phyloP scores from a whole-genome alignment of 2,329 filamentous ascomycete genomes.

The Parastagonospora nodorum region DNA sequence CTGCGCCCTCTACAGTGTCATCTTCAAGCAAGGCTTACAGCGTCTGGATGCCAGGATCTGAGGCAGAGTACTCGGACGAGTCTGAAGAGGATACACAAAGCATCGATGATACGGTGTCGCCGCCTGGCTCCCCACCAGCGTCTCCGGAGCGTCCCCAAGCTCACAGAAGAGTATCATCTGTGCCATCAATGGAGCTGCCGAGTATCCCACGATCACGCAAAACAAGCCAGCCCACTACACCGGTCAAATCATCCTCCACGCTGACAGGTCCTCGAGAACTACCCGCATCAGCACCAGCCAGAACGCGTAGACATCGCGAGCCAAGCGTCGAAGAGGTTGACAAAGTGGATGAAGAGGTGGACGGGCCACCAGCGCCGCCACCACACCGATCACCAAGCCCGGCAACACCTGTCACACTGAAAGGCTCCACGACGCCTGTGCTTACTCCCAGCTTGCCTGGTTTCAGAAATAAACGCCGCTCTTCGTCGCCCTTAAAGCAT shows the following conservation, averaged over 20 bases:
- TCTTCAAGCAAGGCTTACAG: conserved; percentile 50
- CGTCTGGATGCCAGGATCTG: conserved; percentile 55
- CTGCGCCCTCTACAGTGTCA: conserved; percentile 25
- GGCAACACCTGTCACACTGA: conserved; percentile 52
- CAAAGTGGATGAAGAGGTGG: conserved; percentile 20
- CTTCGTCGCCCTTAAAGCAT: conserved; percentile 93
- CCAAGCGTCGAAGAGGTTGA: conserved; percentile 15
- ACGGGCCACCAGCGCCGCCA: conserved; percentile 51
- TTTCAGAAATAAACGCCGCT: conserved; percentile 65
- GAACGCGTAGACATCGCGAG: conserved; percentile 28
- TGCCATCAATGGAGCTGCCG: conserved; percentile 53
- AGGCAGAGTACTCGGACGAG: conserved; percentile 42
- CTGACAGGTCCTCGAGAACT: conserved; percentile 16
- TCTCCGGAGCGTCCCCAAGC: conserved; percentile 41
- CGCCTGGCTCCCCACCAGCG: conserved; percentile 26
- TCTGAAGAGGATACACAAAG: conserved; percentile 37
- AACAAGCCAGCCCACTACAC: conserved; percentile 46
- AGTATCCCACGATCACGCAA: conserved; percentile 52
- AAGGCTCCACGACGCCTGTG: conserved; percentile 51
- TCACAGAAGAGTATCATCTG: conserved; percentile 54
- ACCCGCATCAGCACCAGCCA: conserved; percentile 36
- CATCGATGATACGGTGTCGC: conserved; percentile 22
- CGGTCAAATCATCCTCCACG: conserved; percentile 24
- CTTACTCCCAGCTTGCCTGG: conserved; percentile 55
- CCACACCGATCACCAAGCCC: conserved; percentile 61